A percentile compares a stretch with the other conserved stretches of the same genome.
Conservation (phyloP, 345 rosid genomes). For the Salix exigua region DNA sequence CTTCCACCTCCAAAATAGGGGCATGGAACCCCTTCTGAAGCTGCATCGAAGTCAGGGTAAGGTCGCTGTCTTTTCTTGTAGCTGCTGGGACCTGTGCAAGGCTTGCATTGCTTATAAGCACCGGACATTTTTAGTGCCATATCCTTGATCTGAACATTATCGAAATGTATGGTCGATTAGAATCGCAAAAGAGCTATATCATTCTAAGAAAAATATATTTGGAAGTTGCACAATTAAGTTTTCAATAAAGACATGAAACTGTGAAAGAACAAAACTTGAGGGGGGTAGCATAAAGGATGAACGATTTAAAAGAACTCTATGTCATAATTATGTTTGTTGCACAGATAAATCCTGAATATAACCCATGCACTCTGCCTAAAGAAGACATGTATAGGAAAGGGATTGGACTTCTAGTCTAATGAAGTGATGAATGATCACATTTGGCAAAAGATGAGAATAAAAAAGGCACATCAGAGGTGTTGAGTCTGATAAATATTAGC, state of each 20-base stretch:
- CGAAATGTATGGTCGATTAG: background rate
- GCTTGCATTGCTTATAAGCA: slow-evolving; percentile 77
- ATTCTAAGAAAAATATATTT: background rate
- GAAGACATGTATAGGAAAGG: background rate
- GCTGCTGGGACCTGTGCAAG: slow-evolving; percentile 70
- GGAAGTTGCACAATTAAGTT: background rate
- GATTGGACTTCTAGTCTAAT: background rate
- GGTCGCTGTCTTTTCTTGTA: slow-evolving; percentile 58
- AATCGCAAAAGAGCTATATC: background rate
- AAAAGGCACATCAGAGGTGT: too few species aligned
- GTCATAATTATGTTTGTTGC: background rate
- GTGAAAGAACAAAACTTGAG: background rate
- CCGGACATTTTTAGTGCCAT: slow-evolving; percentile 90
- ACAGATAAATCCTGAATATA: background rate
- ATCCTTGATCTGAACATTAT: slow-evolving; percentile 72
- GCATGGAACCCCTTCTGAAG: slow-evolving; percentile 77
- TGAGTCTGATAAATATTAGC: background rate
- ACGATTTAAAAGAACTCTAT: background rate
- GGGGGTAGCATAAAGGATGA: background rate
- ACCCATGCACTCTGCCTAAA: background rate
- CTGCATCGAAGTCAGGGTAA: slow-evolving; percentile 65
- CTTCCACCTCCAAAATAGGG: slow-evolving; percentile 74
- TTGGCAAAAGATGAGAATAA: background rate
- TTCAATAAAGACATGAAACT: background rate
- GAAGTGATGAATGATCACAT: background rate